A percentile compares a stretch with the other conserved stretches of the same genome.
Conservation (phyloP, 306 rosid species). For the Trifolium pratense region DNA sequence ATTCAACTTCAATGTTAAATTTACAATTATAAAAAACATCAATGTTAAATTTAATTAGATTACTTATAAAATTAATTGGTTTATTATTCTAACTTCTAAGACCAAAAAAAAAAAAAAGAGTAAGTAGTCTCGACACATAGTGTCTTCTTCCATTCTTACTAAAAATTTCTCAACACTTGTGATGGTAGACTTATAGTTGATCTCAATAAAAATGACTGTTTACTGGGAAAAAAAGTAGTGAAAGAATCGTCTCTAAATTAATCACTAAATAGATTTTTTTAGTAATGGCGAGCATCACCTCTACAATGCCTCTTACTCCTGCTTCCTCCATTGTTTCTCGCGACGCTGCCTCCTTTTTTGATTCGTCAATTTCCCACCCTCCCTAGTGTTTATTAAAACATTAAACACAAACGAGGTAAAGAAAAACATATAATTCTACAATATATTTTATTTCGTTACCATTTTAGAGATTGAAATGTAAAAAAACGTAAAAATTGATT, state of each 20-base stretch:
- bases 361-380: conserved; percentile 90
- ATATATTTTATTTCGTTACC: too few species aligned
- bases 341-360: conserved; percentile 78
- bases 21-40: neutral
- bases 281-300: conserved; percentile 38
- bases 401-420: neutral
- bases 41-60: neutral
- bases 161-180: too few species aligned
- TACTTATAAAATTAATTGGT: neutral
- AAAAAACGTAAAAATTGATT: neutral
- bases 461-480: neutral
- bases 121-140: too few species aligned
- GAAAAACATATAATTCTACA: neutral
- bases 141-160: too few species aligned
- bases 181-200: too few species aligned
- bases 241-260: too few species aligned
- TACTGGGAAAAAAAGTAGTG: too few species aligned
- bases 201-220: too few species aligned
- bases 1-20: neutral
- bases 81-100: conserved; percentile 10
- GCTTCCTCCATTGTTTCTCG: conserved; percentile 90
- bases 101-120: too few species aligned
- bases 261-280: too few species aligned
- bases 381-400: conserved; percentile 58
- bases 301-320: conserved; percentile 73